phyloP scores from a whole-genome alignment of 2,329 filamentous ascomycete species.

The Aspergillus unguis region DNA sequence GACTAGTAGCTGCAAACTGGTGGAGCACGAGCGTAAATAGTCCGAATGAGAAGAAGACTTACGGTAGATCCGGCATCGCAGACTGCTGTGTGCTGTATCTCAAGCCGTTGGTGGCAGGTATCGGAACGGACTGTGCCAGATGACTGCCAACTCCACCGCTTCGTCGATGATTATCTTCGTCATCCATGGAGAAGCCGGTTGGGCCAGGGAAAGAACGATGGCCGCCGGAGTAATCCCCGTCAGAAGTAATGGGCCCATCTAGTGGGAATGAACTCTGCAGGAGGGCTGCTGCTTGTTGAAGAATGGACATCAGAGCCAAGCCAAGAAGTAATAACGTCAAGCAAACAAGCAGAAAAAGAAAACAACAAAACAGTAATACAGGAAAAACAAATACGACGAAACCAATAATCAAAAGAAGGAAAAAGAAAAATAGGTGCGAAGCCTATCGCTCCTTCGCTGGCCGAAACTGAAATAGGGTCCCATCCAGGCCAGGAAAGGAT shows the following conservation, averaged over 20 bases:
- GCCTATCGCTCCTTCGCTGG: slow-evolving; percentile 15
- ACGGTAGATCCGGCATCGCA: slow-evolving; percentile 53
- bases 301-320: slow-evolving; percentile 23
- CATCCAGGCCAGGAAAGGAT: slow-evolving; percentile 22
- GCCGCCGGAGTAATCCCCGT: slow-evolving; percentile 39
- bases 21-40: slow-evolving; percentile 30
- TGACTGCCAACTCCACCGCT: slow-evolving; percentile 49
- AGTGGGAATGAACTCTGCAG: slow-evolving; percentile 37
- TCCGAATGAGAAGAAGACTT: slow-evolving; percentile 48
- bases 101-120: slow-evolving; percentile 48
- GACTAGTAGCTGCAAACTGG: slow-evolving; percentile 31
- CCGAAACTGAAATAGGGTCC: slow-evolving; percentile 24
- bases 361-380: slow-evolving; percentile 18
- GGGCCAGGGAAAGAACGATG: slow-evolving; percentile 35
- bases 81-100: slow-evolving; percentile 53
- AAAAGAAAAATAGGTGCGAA: slow-evolving; percentile 15
- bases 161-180: slow-evolving; percentile 51
- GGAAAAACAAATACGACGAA: slow-evolving; percentile 12
- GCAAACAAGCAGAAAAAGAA: slow-evolving; percentile 24
- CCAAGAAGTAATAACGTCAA: slow-evolving; percentile 14
- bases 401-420: slow-evolving; percentile 24
- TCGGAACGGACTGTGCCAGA: slow-evolving; percentile 43
- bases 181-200: slow-evolving; percentile 35
- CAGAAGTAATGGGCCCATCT: slow-evolving; percentile 38
- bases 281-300: slow-evolving; percentile 31